Base-by-base conservation (phyloP, 768 basidiomycete species). In the Lactifluus echinatus region DNA sequence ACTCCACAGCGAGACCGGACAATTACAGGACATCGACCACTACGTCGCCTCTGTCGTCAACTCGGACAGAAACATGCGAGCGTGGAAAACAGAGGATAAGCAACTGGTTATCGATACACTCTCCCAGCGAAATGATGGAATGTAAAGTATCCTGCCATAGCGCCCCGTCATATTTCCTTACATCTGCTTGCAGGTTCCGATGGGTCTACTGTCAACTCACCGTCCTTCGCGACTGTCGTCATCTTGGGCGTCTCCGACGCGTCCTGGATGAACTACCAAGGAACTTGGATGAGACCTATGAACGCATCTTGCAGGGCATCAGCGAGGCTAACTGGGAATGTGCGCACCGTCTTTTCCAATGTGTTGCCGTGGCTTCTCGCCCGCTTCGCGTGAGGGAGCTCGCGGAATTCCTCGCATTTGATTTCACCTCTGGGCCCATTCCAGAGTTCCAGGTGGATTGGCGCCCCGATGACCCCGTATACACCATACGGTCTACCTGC, bases 191-290 rank as follows among this genome's bases (percentile, higher is more conserved):
- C 23, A 55, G 54, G 46, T 55, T 55, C 34, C 21, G 46, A 14
- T 55, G 39, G 54, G 54, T 50, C 4, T 47, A 31, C 8, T 49
- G 55, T 21, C 55, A 56, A 37, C 23, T 56, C 17, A 37, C 42
- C 14, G 19, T 21, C 23, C 31, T 56, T 2, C 47, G 55, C 0
- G n/a, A 50, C 1, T 50, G 46, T 34, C 39, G 17, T 4, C 40
- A 6, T 31, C 31, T 11, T 11, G 31, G 31, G 31, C 31, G 1
- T 31, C 31, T 31, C 31, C 39, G 39, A 14, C 28, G 29, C 11
- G 19, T 34, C 31, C 43, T 54, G 8, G 36, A 37, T 10, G 44
- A 36, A 8, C 19, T 54, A 15, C 31, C 53, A 11, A 26, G 47
- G 19, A 28, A 33, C 11, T 23, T 54, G 24, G 44, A 47, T 23